phyloP scores from a whole-genome alignment of 768 basidiomycete species.

The Xerocomus brunneocitrinus region DNA sequence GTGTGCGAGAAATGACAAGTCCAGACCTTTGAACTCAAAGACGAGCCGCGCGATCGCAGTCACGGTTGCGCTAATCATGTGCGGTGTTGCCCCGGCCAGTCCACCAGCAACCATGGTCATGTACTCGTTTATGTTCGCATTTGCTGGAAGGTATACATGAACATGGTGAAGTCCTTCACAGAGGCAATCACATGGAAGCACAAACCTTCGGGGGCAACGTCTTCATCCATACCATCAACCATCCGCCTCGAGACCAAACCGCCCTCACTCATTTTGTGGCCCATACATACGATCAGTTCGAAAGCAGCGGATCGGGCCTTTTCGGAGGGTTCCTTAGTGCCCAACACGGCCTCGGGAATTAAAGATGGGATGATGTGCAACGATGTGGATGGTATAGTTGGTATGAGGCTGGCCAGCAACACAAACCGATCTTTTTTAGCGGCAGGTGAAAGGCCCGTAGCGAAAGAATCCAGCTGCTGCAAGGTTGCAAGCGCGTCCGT shows the following conservation, averaged over 20 bases:
- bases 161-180: slow-evolving; percentile 1
- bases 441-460: slow-evolving; percentile 65
- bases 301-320: slow-evolving; percentile 87
- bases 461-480: slow-evolving; percentile 58
- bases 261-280: slow-evolving; percentile 82
- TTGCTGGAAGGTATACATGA: slow-evolving; percentile 36
- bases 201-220: slow-evolving; percentile 42
- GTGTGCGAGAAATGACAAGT: not conserved
- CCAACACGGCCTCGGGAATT: slow-evolving; percentile 90
- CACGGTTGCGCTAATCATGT: slow-evolving; percentile 97
- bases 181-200: not conserved
- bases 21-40: slow-evolving; percentile 90
- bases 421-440: slow-evolving; percentile 93
- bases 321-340: slow-evolving; percentile 95
- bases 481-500: slow-evolving; percentile 57
- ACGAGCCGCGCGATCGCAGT: slow-evolving; percentile 90
- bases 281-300: slow-evolving; percentile 88
- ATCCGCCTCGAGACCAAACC: slow-evolving; percentile 75
- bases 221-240: slow-evolving; percentile 82
- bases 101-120: slow-evolving; percentile 97
- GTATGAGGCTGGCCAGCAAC: slow-evolving; percentile 66
- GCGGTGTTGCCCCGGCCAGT: slow-evolving; percentile 86
- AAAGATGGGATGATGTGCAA: slow-evolving; percentile 84
- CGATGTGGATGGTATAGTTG: slow-evolving; percentile 59
- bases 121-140: slow-evolving; percentile 83